Conservation (phyloP, 306 rosid genomes). For the Hippophae tibetana region DNA sequence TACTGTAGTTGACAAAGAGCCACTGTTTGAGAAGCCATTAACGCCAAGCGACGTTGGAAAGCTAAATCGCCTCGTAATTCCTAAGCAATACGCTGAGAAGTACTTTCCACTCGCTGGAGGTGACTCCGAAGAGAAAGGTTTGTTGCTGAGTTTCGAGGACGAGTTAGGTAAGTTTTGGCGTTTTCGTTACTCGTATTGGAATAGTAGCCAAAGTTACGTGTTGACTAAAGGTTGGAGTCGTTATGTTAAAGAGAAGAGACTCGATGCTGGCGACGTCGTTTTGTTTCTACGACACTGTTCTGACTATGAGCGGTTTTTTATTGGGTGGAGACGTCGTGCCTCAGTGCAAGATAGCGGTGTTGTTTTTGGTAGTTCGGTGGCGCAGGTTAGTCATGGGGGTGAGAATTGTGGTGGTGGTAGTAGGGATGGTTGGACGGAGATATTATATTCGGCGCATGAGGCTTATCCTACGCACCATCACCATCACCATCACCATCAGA, state of each 20-base stretch:
- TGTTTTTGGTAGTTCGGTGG: neutral
- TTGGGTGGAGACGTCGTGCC: constrained; percentile 51
- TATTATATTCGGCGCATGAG: constrained; percentile 47
- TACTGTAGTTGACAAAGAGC: constrained; percentile 31
- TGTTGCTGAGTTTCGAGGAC: constrained; percentile 80
- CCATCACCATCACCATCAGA: constrained; percentile 4
- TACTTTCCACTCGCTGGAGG: constrained; percentile 60
- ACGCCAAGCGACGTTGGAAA: constrained; percentile 96
- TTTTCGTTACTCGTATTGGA: constrained; percentile 96
- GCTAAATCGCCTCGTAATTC: constrained; percentile 91
- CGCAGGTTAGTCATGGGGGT: constrained; percentile 18
- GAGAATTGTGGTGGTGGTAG: constrained; percentile 6
- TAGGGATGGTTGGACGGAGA: constrained; percentile 47
- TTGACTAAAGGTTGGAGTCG: constrained; percentile 96
- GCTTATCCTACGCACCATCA: constrained; percentile 65
- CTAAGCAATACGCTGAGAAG: constrained; percentile 89
- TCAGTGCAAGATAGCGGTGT: constrained; percentile 22
- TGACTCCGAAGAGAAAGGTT: constrained; percentile 45
- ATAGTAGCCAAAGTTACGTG: constrained; percentile 94
- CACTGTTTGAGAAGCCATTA: constrained; percentile 87
- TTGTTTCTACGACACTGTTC: constrained; percentile 51
- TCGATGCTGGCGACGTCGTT: constrained; percentile 87
- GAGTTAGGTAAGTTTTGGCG: constrained; percentile 89
- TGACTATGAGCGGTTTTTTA: constrained; percentile 49
- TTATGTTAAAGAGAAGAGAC: constrained; percentile 84